phyloP scores from a whole-genome alignment of 306 rosid species.

The Urtica urens region DNA sequence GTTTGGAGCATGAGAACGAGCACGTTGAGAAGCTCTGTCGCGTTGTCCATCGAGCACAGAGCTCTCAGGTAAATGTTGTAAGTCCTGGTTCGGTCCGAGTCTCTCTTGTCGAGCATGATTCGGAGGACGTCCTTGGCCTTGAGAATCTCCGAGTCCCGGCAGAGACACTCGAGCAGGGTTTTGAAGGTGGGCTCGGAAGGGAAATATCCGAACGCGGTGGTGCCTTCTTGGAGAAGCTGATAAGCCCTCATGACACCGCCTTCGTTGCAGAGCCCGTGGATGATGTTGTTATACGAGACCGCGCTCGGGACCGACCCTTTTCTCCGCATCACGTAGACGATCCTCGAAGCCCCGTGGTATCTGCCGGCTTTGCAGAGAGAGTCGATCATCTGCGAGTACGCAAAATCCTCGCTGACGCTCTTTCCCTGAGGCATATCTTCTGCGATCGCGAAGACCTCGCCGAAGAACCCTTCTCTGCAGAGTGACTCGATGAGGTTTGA shows the following conservation, averaged over 20 bases:
- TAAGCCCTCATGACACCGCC: constrained; percentile 73
- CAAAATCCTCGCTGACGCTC: constrained; percentile 39
- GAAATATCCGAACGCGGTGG: constrained; percentile 39
- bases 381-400: constrained; percentile 62
- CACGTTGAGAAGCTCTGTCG: constrained; percentile 64
- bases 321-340: constrained; percentile 62
- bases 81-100: constrained; percentile 51
- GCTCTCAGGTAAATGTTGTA: constrained; percentile 73
- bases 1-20: constrained; percentile 66
- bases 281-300: constrained; percentile 42
- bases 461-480: constrained; percentile 52
- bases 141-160: constrained; percentile 33
- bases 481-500: constrained; percentile 53
- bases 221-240: constrained; percentile 67
- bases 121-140: constrained; percentile 59
- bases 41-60: constrained; percentile 47
- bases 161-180: constrained; percentile 54
- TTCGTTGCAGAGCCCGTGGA: constrained; percentile 75
- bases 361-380: constrained; percentile 70
- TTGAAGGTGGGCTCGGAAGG: constrained; percentile 57
- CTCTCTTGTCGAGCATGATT: constrained; percentile 42
- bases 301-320: constrained; percentile 46
- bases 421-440: constrained; percentile 54
- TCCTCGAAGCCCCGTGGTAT: constrained; percentile 62
- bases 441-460: constrained; percentile 48